Evolutionary conservation across 768 basidiomycete species (phyloP).

Genomic region (Lactarius trivialis): DNA sequence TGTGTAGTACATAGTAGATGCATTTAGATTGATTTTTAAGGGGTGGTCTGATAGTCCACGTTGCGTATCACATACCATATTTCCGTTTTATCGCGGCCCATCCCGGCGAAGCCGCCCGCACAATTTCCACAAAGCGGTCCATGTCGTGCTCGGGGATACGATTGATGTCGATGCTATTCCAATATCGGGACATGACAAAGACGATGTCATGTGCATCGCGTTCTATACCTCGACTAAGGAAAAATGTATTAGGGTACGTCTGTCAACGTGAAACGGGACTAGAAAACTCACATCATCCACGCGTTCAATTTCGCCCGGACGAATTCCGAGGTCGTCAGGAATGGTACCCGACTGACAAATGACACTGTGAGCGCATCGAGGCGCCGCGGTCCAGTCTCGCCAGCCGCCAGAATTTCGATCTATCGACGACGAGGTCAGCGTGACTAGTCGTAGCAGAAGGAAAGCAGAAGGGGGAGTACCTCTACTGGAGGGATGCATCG

Average conservation of each 20-base stretch:
- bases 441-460: neutral
- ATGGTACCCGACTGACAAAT: conserved; percentile 64
- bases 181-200: conserved; percentile 64
- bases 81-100: conserved; percentile 73
- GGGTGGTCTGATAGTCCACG: conserved; percentile 7
- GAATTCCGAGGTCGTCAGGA: conserved; percentile 82
- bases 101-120: conserved; percentile 56
- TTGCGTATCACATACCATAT: conserved; percentile 48
- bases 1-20: conserved; percentile 8
- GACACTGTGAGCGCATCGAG: conserved; percentile 64
- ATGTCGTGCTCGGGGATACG: conserved; percentile 83
- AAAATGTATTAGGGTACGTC: conserved; percentile 12
- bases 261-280: neutral
- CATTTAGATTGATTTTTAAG: conserved; percentile 11
- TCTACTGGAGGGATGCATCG: conserved; percentile 72
- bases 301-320: conserved; percentile 76
- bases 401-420: conserved; percentile 81
- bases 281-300: conserved; percentile 63
- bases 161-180: conserved; percentile 81
- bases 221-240: conserved; percentile 54
- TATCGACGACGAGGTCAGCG: conserved; percentile 27
- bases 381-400: conserved; percentile 72
- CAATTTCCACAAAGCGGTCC: conserved; percentile 60
- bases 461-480: conserved; percentile 37
- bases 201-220: conserved; percentile 73